Base-by-base conservation (phyloP, 306 rosid genomes). In the Leucaena leucocephala region DNA sequence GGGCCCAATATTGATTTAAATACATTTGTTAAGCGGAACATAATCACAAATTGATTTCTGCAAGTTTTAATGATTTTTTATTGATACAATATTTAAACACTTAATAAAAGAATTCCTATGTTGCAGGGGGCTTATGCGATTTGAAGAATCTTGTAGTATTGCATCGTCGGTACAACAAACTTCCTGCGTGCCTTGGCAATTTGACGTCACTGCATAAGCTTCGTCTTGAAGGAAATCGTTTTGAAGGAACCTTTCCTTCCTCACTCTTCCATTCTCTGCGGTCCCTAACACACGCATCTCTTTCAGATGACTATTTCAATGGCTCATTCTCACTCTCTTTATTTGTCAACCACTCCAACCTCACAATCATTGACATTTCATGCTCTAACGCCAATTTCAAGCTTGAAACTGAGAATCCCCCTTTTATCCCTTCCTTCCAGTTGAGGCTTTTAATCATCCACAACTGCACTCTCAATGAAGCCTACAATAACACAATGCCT, bases 351-450 rank as follows among this genome's bases (percentile, higher is more conserved):
- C 27, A 27, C 27, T 27, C 27, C 27, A 27, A 27, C 27, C 27
- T 27, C 27, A 27, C 1, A 27, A 1, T 27, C 27, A 27, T 27
- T 27, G 27, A 27, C 0, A 19, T 78, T 42, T 0, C 1, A 1
- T 12, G 74, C 48, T 15, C 12, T 8, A 15, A 45, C 3, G 4
- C 34, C 15, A 44, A 77, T 6, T 7, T 82, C 12, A 59, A 82
- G 54, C 2, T 78, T 22, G 85, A 82, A 66, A 77, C 82, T 4
- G 82, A 77, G 80, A 71, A 65, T 6, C 27, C 78, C 0, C 68
- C 72, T 0, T 64, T 75, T 50, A 1, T 49, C 4, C 85, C 85
- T 27, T 68, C 69, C 1, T 82, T 82, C 78, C 75, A 76, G 2
- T 57, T 82, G 42, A 72, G 35, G 57, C 0, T 35, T 27, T n/a